phyloP scores from a whole-genome alignment of 768 basidiomycete genomes.

The Tephrocybe sp. region DNA sequence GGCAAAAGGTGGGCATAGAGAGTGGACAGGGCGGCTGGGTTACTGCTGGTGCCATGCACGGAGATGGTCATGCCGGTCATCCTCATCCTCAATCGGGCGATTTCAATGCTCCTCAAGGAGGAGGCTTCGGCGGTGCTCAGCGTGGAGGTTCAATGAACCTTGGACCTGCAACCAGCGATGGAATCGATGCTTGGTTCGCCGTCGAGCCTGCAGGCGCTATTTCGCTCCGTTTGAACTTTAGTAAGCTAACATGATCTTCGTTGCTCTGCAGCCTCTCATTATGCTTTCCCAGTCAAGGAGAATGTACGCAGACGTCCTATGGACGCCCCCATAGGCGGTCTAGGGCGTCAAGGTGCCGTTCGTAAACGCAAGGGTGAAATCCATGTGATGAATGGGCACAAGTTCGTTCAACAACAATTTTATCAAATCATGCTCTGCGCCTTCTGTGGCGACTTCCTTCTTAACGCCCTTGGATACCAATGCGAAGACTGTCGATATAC shows the following conservation, averaged over 20 bases:
- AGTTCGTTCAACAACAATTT: conserved; percentile 96
- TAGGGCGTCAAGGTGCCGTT: conserved; percentile 97
- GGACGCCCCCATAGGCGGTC: conserved; percentile 80
- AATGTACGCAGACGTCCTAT: conserved; percentile 95
- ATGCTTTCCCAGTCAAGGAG: conserved; percentile 77
- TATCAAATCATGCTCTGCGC: conserved; percentile 99
- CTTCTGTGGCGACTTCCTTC: conserved; percentile 95
- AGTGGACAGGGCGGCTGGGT: conserved; percentile 92
- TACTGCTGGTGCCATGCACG: conserved; percentile 87
- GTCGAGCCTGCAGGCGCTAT: conserved; percentile 98
- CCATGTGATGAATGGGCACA: conserved; percentile 99
- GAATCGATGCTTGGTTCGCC: conserved; percentile 95
- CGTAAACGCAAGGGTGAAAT: conserved; percentile 98
- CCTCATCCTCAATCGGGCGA: conserved; percentile 36
- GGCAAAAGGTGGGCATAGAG: conserved; percentile 90
- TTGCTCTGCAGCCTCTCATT: conserved; percentile 11
- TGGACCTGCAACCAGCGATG: conserved; percentile 55
- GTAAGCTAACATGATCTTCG: conserved; percentile 46
- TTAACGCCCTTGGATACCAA: conserved; percentile 97
- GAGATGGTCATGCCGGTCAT: conserved; percentile 43
- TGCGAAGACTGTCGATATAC: conserved; percentile 99
- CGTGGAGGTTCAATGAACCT: conserved; percentile 33
- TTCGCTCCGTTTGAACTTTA: conserved; percentile 84
- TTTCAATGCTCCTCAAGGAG: conserved; percentile 50
- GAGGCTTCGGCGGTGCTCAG: conserved; percentile 46